phyloP scores from a whole-genome alignment of 1,284 basidiomycete species.

The Salmacisia buchloeana region DNA sequence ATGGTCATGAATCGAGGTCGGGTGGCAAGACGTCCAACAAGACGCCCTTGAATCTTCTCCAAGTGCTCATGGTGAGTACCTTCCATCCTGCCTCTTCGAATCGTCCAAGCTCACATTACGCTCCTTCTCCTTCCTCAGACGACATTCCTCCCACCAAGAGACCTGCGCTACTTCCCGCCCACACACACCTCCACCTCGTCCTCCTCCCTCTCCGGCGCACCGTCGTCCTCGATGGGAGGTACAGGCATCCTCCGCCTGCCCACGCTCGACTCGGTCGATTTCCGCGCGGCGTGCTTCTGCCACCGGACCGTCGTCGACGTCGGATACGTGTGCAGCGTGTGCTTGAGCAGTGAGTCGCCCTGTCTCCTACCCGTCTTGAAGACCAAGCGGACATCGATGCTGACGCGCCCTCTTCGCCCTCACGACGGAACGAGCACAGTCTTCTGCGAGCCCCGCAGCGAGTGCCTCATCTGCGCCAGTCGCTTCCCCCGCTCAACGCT shows the following conservation, averaged over 20 bases:
- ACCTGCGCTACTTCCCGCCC: neutral
- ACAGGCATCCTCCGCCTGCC: constrained; percentile 67
- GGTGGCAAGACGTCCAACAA: neutral
- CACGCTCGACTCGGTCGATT: constrained; percentile 89
- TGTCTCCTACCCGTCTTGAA: neutral
- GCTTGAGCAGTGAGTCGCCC: constrained; percentile 35
- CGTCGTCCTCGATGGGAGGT: constrained; percentile 54
- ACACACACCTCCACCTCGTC: neutral
- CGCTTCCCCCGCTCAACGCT: constrained; percentile 18
- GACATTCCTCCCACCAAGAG: constrained; percentile 23
- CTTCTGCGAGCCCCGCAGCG: constrained; percentile 22
- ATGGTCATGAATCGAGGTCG: constrained; percentile 29
- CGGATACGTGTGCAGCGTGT: constrained; percentile 76
- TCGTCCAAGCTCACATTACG: neutral
- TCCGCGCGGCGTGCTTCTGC: constrained; percentile 96
- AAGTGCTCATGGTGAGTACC: constrained; percentile 30
- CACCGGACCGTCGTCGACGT: constrained; percentile 94
- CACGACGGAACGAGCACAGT: constrained; percentile 10
- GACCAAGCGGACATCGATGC: too few relatives aligned
- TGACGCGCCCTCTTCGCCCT: too few relatives aligned
- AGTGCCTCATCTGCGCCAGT: constrained; percentile 23
- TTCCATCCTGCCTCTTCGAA: neutral
- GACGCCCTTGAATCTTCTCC: constrained; percentile 24
- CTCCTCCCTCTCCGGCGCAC: constrained; percentile 54
- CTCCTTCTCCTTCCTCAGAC: neutral